phyloP scores from a whole-genome alignment of 2,329 filamentous ascomycete species.

The Colletotrichum sp. region DNA sequence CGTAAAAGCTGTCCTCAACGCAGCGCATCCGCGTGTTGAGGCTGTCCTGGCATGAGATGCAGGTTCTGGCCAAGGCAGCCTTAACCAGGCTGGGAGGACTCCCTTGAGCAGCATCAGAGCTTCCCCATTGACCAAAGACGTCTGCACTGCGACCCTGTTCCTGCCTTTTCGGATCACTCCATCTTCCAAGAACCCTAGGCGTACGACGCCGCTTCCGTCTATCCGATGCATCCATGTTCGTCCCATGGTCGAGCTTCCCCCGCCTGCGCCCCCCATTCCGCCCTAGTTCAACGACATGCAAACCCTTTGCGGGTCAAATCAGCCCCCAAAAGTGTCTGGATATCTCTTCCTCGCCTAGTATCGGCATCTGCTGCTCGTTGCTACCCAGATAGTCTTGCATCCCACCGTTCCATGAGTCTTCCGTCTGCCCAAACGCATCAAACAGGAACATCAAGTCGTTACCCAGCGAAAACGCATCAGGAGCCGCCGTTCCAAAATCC shows the following conservation, averaged over 20 bases:
- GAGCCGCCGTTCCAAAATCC: conserved; percentile 22
- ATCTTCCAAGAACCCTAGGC: background rate
- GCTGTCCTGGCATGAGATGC: background rate
- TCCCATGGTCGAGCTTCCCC: background rate
- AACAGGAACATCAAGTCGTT: conserved; percentile 39
- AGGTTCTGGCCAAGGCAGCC: background rate
- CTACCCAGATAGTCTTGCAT: background rate
- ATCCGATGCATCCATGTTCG: background rate
- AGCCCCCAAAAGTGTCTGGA: conserved; percentile 35
- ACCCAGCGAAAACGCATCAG: conserved; percentile 36
- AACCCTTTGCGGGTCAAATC: conserved; percentile 22
- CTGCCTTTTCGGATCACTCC: conserved; percentile 8
- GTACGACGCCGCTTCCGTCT: background rate
- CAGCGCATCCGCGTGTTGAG: background rate
- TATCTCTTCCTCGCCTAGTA: conserved; percentile 29
- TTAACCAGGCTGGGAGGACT: background rate
- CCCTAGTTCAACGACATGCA: background rate
- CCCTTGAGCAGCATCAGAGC: background rate
- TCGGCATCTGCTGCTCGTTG: background rate
- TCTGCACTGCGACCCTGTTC: background rate
- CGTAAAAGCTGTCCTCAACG: background rate
- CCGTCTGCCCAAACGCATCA: conserved; percentile 33
- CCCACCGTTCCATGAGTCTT: background rate
- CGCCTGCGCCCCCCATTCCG: background rate
- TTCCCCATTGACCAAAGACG: background rate